Evolutionary conservation across 78 protist genomes (phyloP), one percentile per base, ranked within the genome.

Genomic region (Dictyostelium purpureum): DNA sequence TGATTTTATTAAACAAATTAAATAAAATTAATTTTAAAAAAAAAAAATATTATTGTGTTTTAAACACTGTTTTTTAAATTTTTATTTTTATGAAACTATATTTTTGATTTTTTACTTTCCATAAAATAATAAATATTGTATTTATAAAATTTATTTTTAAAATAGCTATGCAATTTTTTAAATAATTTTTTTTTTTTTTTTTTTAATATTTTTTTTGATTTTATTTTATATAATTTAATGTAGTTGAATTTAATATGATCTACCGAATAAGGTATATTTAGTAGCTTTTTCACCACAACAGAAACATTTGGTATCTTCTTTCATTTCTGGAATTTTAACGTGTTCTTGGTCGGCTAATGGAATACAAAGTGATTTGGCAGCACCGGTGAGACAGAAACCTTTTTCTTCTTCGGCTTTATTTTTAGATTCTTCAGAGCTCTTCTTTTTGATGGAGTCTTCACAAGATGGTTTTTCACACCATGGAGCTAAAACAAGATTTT

Each of bases 291-390:
- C 40, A 31, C 19, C 85, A 81, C 94, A 87, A 38, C 69, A 79
- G 73, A 93, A 93, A 89, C 96, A 93, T 69, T 73, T 38, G 4
- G 93, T 65, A 33, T 67, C 93, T 1, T 47, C 93, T 21, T 75
- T 66, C 40, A 93, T 76, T 75, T 67, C 83, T 71, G 96, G 96
- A 3, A 79, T 31, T 56, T 52, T 31, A 24, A 54, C 76, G 47
- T 65, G 33, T 40, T 75, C 90, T 51, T 73, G 69, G 26, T 54
- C 96, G 18, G 42, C 70, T 61, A 96, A 90, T 49, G 99, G 99
- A 28, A 96, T 97, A 93, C 99, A 97, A 19, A 97, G 96, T 6
- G 97, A 69, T 96, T 97, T 97, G 65, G 98, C 99, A 6, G 99
- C 99, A 66, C 97, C 97, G 21, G 96, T 75, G 11, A 94, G 59